These are phyloP conservation scores for Clitopilus hobsonii DNA, from an alignment of 768 basidiomycete species.

Conservation along the genomic window DNA sequence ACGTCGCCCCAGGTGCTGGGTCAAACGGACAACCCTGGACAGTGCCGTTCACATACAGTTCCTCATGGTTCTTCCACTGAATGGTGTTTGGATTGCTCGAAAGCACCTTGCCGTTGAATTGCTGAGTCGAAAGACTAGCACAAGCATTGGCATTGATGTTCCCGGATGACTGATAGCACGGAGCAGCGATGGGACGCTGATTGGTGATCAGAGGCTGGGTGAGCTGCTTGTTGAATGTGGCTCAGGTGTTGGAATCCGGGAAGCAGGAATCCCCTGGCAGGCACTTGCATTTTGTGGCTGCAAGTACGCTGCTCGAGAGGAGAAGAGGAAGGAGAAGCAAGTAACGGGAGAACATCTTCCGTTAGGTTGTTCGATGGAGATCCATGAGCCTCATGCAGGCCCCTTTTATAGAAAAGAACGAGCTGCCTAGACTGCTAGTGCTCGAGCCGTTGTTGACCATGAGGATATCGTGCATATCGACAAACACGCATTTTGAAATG, in stretches of 20 bases:
- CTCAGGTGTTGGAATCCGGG: neutral
- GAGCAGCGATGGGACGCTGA: conserved; percentile 25
- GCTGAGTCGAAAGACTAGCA: conserved; percentile 19
- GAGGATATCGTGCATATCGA: too few species aligned
- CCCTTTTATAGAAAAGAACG: too few species aligned
- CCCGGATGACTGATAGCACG: conserved; percentile 31
- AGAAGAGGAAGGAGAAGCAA: neutral
- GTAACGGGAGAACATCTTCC: neutral
- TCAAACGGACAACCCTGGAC: conserved; percentile 48
- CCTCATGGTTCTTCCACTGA: conserved; percentile 23
- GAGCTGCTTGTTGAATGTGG: conserved; percentile 8
- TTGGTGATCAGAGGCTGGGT: conserved; percentile 40
- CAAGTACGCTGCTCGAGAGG: neutral
- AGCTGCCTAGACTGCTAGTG: too few species aligned
- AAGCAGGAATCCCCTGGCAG: neutral
- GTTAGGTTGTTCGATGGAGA: neutral
- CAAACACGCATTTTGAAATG: too few species aligned
- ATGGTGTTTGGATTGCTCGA: conserved; percentile 33
- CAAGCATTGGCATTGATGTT: conserved; percentile 27
- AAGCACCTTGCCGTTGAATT: conserved; percentile 31
- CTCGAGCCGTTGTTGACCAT: too few species aligned
- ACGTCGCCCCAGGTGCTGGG: conserved; percentile 30
- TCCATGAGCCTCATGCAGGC: too few species aligned
- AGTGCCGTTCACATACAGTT: conserved; percentile 36
- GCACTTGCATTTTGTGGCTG: neutral